These are phyloP conservation scores for Aureobasidium mangrovei DNA, from an alignment of 2,329 filamentous ascomycete species.

Conservation along the genomic window DNA sequence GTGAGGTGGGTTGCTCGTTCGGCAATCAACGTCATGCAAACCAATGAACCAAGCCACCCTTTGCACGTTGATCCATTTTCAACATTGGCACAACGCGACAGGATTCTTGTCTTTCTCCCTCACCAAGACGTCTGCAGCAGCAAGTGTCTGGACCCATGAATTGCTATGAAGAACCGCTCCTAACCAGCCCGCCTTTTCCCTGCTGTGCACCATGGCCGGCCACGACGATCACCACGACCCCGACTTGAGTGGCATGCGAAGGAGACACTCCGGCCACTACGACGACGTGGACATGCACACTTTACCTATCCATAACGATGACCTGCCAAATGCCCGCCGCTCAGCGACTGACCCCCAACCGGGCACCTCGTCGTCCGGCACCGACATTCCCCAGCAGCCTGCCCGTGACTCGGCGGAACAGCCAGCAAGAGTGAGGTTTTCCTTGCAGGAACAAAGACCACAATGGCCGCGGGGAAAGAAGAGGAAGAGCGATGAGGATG, in stretches of 20 bases:
- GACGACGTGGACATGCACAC: constrained; percentile 11
- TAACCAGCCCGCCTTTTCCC: background rate
- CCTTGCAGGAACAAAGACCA: constrained; percentile 20
- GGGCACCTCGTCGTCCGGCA: constrained; percentile 13
- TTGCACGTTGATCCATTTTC: background rate
- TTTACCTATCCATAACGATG: constrained; percentile 10
- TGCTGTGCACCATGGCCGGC: constrained; percentile 15
- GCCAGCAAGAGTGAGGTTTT: constrained; percentile 21
- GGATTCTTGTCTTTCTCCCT: background rate
- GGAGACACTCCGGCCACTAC: constrained; percentile 19
- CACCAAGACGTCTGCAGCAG: background rate
- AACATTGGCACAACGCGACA: background rate
- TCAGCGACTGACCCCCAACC: constrained; percentile 1
- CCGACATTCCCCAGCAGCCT: constrained; percentile 8
- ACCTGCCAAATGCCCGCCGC: constrained; percentile 3
- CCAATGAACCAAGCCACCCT: background rate
- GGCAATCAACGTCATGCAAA: background rate
- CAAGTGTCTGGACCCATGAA: background rate
- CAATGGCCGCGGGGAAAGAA: constrained; percentile 18
- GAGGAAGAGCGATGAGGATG: constrained; percentile 24
- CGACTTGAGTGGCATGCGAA: constrained; percentile 16
- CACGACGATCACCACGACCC: constrained; percentile 16
- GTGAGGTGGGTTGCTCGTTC: background rate
- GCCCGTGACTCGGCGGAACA: constrained; percentile 13
- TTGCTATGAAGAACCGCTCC: constrained; percentile 2